phyloP scores from a whole-genome alignment of 805 yeast species.

The Debaryomyces tyrocola region DNA sequence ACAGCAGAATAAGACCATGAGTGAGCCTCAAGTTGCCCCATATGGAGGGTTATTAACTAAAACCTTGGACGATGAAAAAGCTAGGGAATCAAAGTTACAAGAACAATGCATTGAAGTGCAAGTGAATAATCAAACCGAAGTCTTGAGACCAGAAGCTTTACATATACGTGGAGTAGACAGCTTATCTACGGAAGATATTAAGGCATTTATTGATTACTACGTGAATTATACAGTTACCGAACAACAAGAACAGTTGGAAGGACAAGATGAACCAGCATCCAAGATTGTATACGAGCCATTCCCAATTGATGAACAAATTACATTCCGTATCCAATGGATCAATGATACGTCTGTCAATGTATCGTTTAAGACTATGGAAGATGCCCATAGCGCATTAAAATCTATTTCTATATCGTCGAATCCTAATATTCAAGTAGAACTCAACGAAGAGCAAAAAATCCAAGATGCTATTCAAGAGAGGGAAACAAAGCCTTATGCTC shows the following conservation, averaged over 20 bases:
- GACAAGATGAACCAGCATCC: conserved; percentile 10
- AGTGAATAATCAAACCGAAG: conserved; percentile 31
- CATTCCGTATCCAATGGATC: conserved; percentile 61
- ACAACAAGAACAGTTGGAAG: conserved; percentile 14
- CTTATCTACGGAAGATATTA: conserved; percentile 59
- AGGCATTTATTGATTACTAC: conserved; percentile 51
- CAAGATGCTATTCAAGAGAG: conserved; percentile 35
- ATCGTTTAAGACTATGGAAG: conserved; percentile 48
- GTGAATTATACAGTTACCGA: conserved; percentile 29
- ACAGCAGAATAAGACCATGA: conserved; percentile 9
- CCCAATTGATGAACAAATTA: conserved; percentile 28
- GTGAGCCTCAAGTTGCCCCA: conserved; percentile 33
- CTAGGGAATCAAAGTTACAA: conserved; percentile 26
- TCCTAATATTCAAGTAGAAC: conserved; percentile 12
- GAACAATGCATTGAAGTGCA: conserved; percentile 33
- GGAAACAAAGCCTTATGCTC: conserved; percentile 41
- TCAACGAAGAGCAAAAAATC: conserved; percentile 15
- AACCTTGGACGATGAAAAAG: conserved; percentile 39
- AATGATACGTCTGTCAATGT: conserved; percentile 60
- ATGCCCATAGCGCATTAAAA: conserved; percentile 37
- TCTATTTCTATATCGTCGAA: conserved; percentile 26
- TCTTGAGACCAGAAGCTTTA: conserved; percentile 47
- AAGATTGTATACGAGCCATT: conserved; percentile 18
- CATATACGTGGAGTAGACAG: conserved; percentile 62
- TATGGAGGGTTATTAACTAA: conserved; percentile 44